Evolutionary conservation across 1,139 yeast genomes (phyloP).

Genomic region (Yarrowia galli): DNA sequence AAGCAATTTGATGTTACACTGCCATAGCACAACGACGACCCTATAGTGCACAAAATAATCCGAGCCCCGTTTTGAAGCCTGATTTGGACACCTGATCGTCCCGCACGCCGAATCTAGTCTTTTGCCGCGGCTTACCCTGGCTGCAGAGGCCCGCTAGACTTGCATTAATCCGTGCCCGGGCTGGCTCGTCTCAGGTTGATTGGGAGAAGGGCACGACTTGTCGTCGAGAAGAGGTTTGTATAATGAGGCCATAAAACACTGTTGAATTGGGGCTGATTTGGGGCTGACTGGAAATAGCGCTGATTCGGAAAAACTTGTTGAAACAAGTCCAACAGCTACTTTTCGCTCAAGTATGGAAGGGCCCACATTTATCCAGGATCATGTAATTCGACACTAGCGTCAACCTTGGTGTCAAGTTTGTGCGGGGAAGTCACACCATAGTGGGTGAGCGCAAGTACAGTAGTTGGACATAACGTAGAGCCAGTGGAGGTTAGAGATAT

Average conservation of each 20-base stretch:
- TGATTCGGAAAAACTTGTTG: neutral
- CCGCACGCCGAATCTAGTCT: neutral
- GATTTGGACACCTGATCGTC: no score
- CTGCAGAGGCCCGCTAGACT: conserved; percentile 6
- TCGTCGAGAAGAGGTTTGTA: no score
- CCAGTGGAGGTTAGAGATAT: no score
- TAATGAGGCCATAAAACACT: neutral
- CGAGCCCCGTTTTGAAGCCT: no score
- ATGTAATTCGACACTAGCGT: neutral
- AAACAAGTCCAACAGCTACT: no score
- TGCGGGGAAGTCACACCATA: conserved; percentile 37
- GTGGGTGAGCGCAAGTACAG: no score
- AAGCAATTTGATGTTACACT: no score
- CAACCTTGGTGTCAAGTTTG: conserved; percentile 13
- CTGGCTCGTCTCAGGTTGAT: neutral
- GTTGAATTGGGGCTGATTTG: neutral
- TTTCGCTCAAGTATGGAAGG: neutral
- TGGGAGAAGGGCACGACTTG: no score
- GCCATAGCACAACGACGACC: no score
- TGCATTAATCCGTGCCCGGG: conserved; percentile 28
- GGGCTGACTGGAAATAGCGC: no score
- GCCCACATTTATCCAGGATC: neutral
- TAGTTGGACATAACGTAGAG: no score
- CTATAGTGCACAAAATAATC: no score
- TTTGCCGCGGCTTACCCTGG: conserved; percentile 2